These are phyloP conservation scores for Bjerkandera adusta DNA, from an alignment of 1,284 basidiomycete genomes.

Conservation along the genomic window DNA sequence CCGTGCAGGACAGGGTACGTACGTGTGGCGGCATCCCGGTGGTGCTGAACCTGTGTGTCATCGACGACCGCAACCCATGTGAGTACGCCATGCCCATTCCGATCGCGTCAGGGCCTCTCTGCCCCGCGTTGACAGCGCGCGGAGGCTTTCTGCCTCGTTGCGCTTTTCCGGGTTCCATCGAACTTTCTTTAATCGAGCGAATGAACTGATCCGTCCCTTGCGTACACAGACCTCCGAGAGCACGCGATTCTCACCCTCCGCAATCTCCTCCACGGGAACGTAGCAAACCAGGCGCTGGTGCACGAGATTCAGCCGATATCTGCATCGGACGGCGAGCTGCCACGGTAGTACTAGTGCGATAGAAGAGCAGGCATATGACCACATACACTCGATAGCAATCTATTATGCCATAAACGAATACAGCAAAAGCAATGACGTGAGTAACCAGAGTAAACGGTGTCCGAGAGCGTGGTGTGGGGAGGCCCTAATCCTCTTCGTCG, in stretches of 20 bases:
- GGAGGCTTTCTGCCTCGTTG: not conserved
- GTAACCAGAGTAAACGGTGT: too few species aligned
- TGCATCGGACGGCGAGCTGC: slow-evolving; percentile 45
- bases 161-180: not conserved
- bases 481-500: slow-evolving; percentile 53
- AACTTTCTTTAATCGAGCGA: not conserved
- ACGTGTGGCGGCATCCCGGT: slow-evolving; percentile 71
- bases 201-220: not conserved
- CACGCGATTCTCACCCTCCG: slow-evolving; percentile 84
- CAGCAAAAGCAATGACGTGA: not conserved
- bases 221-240: slow-evolving; percentile 73
- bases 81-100: slow-evolving; percentile 31
- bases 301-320: slow-evolving; percentile 64
- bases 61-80: slow-evolving; percentile 92
- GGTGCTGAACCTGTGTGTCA: slow-evolving; percentile 82
- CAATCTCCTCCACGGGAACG: slow-evolving; percentile 74
- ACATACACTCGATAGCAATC: too few species aligned
- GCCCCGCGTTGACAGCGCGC: not conserved
- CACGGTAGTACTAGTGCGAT: slow-evolving; percentile 6
- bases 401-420: not conserved
- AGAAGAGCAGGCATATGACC: slow-evolving; percentile 1
- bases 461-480: too few species aligned
- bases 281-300: slow-evolving; percentile 78
- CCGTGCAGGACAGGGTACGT: slow-evolving; percentile 73
- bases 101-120: not conserved